These are phyloP conservation scores for Lyophyllum shimeji DNA, from an alignment of 768 basidiomycete genomes.

Conservation along the genomic window DNA sequence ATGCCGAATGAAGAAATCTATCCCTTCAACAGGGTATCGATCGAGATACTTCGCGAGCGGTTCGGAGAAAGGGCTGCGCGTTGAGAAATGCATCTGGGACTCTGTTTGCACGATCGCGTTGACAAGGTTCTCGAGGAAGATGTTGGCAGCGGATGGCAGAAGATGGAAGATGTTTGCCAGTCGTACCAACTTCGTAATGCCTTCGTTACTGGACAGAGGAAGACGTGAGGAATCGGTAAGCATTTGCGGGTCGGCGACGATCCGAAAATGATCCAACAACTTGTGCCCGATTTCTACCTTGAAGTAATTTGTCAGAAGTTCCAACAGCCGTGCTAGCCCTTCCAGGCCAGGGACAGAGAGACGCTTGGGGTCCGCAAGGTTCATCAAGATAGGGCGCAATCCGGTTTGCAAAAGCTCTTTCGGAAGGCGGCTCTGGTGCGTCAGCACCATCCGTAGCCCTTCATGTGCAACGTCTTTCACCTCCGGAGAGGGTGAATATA, in stretches of 20 bases:
- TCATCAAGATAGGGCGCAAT: conserved; percentile 94
- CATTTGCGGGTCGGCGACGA: conserved; percentile 87
- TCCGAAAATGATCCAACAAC: conserved; percentile 92
- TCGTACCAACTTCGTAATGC: conserved; percentile 90
- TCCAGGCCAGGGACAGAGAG: conserved; percentile 91
- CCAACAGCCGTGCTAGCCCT: conserved; percentile 89
- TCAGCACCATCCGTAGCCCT: conserved; percentile 84
- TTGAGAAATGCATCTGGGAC: conserved; percentile 86
- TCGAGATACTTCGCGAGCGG: conserved; percentile 90
- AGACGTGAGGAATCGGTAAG: conserved; percentile 76
- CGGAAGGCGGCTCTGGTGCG: conserved; percentile 87
- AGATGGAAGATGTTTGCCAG: conserved; percentile 97
- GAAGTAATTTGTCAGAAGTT: conserved; percentile 97
- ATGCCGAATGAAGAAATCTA: conserved; percentile 81
- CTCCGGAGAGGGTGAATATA: conserved; percentile 88
- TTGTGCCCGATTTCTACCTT: conserved; percentile 99
- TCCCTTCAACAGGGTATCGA: conserved; percentile 83
- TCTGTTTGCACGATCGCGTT: conserved; percentile 91
- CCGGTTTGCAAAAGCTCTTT: conserved; percentile 96
- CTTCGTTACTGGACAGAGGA: conserved; percentile 84
- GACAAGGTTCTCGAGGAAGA: conserved; percentile 87
- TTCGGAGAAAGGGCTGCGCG: conserved; percentile 88
- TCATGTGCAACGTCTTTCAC: conserved; percentile 96
- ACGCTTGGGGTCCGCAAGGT: conserved; percentile 93
- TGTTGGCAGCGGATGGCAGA: conserved; percentile 88